Conservation (phyloP, 306 rosid genomes). For the Sesbania bispinosa region DNA sequence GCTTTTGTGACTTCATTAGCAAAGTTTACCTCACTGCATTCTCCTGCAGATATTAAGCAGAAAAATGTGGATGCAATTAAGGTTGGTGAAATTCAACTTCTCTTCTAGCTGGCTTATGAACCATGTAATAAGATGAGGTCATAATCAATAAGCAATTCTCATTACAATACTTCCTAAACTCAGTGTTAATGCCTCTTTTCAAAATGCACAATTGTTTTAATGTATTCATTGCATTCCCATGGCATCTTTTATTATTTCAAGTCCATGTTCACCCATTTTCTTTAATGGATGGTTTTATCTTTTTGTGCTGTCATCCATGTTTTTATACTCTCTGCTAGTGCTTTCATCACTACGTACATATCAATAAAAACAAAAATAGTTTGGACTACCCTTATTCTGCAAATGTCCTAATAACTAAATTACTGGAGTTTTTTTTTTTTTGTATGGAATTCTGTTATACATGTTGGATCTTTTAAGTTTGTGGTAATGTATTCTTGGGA, state of each 20-base stretch:
- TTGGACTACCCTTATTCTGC: neutral
- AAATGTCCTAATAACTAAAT: neutral
- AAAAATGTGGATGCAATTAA: slow-evolving; percentile 88
- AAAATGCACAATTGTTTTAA: slow-evolving; percentile 13
- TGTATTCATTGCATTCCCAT: neutral
- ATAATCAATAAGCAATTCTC: neutral
- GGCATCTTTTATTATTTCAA: slow-evolving; percentile 14
- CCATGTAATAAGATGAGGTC: neutral
- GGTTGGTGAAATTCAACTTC: slow-evolving; percentile 55
- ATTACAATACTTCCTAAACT: slow-evolving; percentile 5
- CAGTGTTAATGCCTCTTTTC: slow-evolving; percentile 1
- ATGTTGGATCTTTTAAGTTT: neutral
- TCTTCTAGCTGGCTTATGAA: slow-evolving; percentile 18
- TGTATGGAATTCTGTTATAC: neutral
- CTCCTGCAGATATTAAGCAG: slow-evolving; percentile 97
- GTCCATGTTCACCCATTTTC: neutral
- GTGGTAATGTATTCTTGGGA: slow-evolving; percentile 7
- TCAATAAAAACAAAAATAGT: neutral
- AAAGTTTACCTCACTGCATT: slow-evolving; percentile 93
- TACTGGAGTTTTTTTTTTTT: neutral
- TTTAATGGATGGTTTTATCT: neutral
- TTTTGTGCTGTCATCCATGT: neutral
- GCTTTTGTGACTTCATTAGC: slow-evolving; percentile 97
- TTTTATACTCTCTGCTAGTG: slow-evolving; percentile 5
- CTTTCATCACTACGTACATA: neutral